phyloP scores from a whole-genome alignment of 164 flowering plant genomes.

The Saururus chinensis region DNA sequence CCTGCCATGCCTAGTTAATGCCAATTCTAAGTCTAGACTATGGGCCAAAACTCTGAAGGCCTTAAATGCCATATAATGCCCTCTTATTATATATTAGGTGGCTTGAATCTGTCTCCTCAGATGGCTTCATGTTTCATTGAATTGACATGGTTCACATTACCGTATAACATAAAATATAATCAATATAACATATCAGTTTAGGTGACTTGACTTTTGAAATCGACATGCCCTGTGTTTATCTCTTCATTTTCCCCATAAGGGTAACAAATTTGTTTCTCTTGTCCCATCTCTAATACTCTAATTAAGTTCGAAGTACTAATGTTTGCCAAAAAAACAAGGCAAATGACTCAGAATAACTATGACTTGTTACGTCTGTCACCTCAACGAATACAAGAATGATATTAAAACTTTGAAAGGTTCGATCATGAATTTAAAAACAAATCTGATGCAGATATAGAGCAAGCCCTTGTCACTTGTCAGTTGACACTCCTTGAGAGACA shows the following conservation, averaged over 20 bases:
- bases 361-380: no score
- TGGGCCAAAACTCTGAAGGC: neutral
- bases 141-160: neutral
- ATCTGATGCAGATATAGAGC: no score
- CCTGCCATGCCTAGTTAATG: neutral
- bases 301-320: no score
- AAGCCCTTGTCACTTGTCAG: no score
- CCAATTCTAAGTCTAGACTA: neutral
- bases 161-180: neutral
- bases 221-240: no score
- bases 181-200: neutral
- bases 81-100: neutral
- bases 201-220: neutral
- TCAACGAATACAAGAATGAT: no score
- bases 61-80: neutral
- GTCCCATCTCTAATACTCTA: no score
- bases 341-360: no score
- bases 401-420: no score
- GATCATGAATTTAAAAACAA: no score
- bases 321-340: no score
- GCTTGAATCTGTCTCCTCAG: neutral
- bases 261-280: neutral
- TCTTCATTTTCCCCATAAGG: neutral
- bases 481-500: no score
- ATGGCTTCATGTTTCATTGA: neutral